Percentiles rank a stretch among this genome's conserved stretches.
These are phyloP conservation scores for Austroboletus festivus DNA, from an alignment of 768 basidiomycete genomes.

Conservation along the genomic window DNA sequence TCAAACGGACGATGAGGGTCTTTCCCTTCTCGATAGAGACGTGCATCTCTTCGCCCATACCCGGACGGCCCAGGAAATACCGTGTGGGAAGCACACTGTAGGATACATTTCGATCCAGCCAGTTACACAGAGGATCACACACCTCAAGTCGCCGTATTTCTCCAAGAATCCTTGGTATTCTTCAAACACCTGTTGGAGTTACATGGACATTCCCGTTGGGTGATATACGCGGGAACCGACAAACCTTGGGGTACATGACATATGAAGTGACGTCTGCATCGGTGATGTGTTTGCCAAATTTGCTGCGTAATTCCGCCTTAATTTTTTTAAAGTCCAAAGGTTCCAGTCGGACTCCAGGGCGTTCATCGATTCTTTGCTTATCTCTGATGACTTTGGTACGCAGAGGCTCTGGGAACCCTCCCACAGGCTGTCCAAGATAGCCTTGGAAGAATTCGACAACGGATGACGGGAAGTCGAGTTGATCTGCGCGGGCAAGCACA, in stretches of 20 bases:
- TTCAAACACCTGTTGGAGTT: constrained; percentile 76
- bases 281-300: constrained; percentile 93
- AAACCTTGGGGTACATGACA: constrained; percentile 97
- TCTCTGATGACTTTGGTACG: constrained; percentile 89
- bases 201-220: constrained; percentile 6
- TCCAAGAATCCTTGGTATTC: constrained; percentile 94
- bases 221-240: constrained; percentile 9
- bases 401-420: constrained; percentile 97
- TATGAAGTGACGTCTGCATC: constrained; percentile 92
- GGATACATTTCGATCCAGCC: constrained; percentile 10
- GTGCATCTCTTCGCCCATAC: constrained; percentile 93
- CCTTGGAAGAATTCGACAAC: constrained; percentile 99
- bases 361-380: constrained; percentile 89
- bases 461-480: constrained; percentile 95
- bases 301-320: constrained; percentile 87
- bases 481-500: constrained; percentile 80
- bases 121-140: constrained; percentile 23
- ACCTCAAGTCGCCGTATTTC: constrained; percentile 95
- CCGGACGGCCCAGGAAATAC: constrained; percentile 93
- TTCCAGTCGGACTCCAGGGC: constrained; percentile 84
- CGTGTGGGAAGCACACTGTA: constrained; percentile 91
- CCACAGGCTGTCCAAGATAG: constrained; percentile 95
- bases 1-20: constrained; percentile 91
- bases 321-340: constrained; percentile 96
- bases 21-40: constrained; percentile 96